Conservation (phyloP, 1,284 basidiomycete species). For the Ceratobasidium sp. region DNA sequence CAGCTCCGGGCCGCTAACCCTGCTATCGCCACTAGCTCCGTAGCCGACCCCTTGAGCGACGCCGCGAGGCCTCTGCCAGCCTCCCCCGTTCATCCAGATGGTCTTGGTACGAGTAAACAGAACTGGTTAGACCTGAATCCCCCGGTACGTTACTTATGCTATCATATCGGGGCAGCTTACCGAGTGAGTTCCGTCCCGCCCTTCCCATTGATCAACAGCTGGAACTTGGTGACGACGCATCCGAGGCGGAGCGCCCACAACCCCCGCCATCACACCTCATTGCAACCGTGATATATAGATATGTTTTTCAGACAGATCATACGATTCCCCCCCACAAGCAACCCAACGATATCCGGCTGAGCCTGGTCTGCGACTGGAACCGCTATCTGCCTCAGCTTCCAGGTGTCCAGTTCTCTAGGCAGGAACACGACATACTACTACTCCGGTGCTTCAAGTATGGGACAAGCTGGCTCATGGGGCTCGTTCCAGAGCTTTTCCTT, state of each 20-base stretch:
- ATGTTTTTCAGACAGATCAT: constrained; percentile 24
- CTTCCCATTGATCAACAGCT: not conserved
- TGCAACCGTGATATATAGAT: not conserved
- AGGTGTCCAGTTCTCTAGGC: constrained; percentile 1
- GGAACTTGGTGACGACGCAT: too few relatives aligned
- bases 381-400: constrained; percentile 15
- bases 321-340: constrained; percentile 4
- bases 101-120: too few relatives aligned
- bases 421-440: constrained; percentile 13
- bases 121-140: too few relatives aligned
- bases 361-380: constrained; percentile 18
- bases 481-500: constrained; percentile 18
- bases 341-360: not conserved
- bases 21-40: too few relatives aligned
- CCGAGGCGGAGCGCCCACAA: too few relatives aligned
- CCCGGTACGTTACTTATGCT: too few relatives aligned
- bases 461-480: constrained; percentile 13
- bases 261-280: too few relatives aligned
- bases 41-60: too few relatives aligned
- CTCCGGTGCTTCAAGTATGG: constrained; percentile 20
- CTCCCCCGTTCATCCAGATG: too few relatives aligned
- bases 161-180: too few relatives aligned
- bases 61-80: too few relatives aligned
- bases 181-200: not conserved
- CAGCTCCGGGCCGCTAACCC: not conserved